Evolutionary conservation across 768 basidiomycete species (phyloP).

Genomic region (Macrocybe gigantea): DNA sequence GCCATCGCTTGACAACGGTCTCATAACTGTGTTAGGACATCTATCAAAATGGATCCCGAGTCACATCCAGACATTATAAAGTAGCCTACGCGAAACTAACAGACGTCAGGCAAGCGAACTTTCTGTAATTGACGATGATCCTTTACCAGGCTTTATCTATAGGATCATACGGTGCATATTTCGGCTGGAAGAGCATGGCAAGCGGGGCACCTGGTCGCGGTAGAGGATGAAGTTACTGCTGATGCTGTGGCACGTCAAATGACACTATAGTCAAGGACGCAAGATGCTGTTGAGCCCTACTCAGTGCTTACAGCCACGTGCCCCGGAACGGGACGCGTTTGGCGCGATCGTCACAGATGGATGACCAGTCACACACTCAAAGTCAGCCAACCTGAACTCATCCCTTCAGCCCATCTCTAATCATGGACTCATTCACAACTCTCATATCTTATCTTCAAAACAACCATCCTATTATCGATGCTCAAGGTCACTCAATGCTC

Average conservation of each 20-base stretch:
- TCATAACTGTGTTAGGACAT: conserved; percentile 48
- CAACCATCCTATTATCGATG: too few relatives aligned
- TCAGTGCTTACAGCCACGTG: too few relatives aligned
- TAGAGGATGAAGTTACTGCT: too few relatives aligned
- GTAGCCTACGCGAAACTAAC: conserved; percentile 58
- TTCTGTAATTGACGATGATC: not conserved
- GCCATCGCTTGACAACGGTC: conserved; percentile 77
- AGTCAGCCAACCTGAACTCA: not conserved
- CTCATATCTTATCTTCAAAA: too few relatives aligned
- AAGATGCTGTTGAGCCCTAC: too few relatives aligned
- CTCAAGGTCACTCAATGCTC: too few relatives aligned
- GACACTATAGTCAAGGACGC: too few relatives aligned
- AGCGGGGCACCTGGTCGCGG: too few relatives aligned
- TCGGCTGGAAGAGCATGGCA: too few relatives aligned
- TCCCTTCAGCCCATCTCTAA: not conserved
- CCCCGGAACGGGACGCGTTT: too few relatives aligned
- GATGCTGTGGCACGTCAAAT: too few relatives aligned
- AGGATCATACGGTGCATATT: conserved; percentile 67
- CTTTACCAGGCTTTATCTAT: conserved; percentile 55
- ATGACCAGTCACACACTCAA: not conserved
- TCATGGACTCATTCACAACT: too few relatives aligned
- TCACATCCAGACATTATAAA: not conserved
- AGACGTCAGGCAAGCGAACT: conserved; percentile 1
- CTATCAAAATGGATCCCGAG: not conserved
- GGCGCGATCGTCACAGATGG: not conserved